These are phyloP conservation scores for Phlyctochytrium planicorne DNA, from an alignment of 192 early-diverging fungal genomes.

Conservation along the genomic window DNA sequence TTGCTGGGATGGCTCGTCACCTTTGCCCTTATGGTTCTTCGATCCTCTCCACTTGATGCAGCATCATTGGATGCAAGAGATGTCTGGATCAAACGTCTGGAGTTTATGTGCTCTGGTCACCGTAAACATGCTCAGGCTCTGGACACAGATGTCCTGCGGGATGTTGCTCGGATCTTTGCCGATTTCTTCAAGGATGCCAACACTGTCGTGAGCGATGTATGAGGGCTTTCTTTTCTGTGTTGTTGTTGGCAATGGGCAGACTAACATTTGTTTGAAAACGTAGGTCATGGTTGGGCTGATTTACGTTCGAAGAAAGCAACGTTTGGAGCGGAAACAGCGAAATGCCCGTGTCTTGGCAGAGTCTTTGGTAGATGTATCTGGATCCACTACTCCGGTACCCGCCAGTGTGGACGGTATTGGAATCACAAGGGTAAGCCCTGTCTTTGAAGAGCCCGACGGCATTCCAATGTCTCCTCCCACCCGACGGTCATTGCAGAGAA, in stretches of 20 bases:
- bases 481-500: not conserved
- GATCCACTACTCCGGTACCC: not conserved
- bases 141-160: constrained; percentile 32
- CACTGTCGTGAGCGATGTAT: constrained; percentile 36
- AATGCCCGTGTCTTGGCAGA: no score
- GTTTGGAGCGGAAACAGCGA: not conserved
- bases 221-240: no score
- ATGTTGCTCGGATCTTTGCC: constrained; percentile 46
- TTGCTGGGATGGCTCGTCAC: constrained; percentile 17
- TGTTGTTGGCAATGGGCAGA: no score
- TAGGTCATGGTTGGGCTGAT: constrained; percentile 41
- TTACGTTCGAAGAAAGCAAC: constrained; percentile 33
- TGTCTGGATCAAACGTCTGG: constrained; percentile 29
- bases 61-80: constrained; percentile 26
- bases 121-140: not conserved
- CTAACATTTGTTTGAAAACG: not conserved
- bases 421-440: not conserved
- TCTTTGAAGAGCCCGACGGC: not conserved
- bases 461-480: not conserved
- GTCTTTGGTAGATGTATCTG: no score
- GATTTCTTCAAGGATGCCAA: constrained; percentile 42
- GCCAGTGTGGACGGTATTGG: not conserved
- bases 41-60: constrained; percentile 34
- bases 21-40: constrained; percentile 25
- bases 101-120: constrained; percentile 28